Evolutionary conservation across 2,329 filamentous ascomycete genomes (phyloP), one percentile per base, ranked within the genome.

Genomic region (Penicillium sp.): DNA sequence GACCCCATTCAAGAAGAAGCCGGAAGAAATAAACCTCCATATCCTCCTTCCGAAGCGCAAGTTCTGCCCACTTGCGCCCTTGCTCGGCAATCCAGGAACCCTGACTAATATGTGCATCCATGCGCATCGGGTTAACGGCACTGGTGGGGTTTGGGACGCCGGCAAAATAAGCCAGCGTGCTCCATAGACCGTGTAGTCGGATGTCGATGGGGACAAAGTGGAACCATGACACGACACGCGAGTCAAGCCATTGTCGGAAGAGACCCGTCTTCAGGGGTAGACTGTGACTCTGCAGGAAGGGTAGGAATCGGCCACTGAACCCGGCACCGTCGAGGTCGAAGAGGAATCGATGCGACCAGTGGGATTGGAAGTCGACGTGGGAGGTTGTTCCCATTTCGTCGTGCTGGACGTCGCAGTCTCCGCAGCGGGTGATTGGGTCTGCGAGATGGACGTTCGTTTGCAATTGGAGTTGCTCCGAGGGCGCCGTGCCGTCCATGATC

Each of bases 21-120:
- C 88, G 74, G 63, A 91, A 93, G 61, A 92, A 76, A 62, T 93
- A 93, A 8, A 89, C 79, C 67, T 90, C 86, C 81, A 87, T 88
- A 62, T 93, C 89, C 65, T 86, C 84, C 60, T 80, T 81, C 51
- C 84, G 74, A 15, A 90, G 59, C 10, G 81, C 84, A 63, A 76
- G 75, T 6, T 73, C 71, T 2, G 81, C 82, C 87, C 87, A 89
- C 50, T 78, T 76, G 44, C 77, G 74, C 1, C 87, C 86, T 54
- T 83, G 72, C 48, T 81, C 76, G 3, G 85, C 82, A 59, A 90
- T 88, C 76, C 79, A 81, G 63, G 76, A 71, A 7, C 76, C 84
- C 54, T 87, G 81, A 9, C 74, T 67, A 42, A 69, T 62, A 51
- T 80, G 76, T 4, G 68, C 71, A 38, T 75, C 68, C 65, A 83